phyloP scores from a whole-genome alignment of 495 filamentous ascomycete genomes.

The Xylaria scruposa region DNA sequence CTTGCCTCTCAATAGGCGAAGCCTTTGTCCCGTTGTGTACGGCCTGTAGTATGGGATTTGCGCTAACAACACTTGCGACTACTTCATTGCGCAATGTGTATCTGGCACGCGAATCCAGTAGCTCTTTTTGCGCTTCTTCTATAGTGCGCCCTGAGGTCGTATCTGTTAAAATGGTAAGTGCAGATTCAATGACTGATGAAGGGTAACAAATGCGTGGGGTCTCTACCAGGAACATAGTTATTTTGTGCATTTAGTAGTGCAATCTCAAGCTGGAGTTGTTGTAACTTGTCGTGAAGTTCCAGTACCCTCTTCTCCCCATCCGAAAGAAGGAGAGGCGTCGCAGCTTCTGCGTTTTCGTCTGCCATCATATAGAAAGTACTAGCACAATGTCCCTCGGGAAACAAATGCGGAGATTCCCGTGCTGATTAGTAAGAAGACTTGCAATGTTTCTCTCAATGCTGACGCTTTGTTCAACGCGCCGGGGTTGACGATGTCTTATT shows the following conservation, averaged over 20 bases:
- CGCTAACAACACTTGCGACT: conserved; percentile 68
- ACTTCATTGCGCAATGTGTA: conserved; percentile 72
- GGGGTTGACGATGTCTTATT: neutral
- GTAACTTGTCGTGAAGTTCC: conserved; percentile 70
- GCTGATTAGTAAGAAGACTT: neutral
- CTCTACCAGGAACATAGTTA: conserved; percentile 39
- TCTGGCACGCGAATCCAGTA: conserved; percentile 70
- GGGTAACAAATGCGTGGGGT: conserved; percentile 21
- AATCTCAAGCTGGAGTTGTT: conserved; percentile 73
- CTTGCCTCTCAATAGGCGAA: conserved; percentile 71
- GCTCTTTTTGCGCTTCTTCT: conserved; percentile 66
- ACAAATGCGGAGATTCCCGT: neutral
- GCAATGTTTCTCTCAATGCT: neutral
- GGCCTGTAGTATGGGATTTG: conserved; percentile 77
- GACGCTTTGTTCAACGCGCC: neutral
- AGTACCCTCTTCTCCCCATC: conserved; percentile 67
- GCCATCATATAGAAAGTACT: conserved; percentile 26
- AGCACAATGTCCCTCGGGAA: neutral
- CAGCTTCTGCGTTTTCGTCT: conserved; percentile 21
- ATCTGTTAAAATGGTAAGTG: conserved; percentile 26
- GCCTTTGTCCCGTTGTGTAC: conserved; percentile 71
- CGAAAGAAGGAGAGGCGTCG: conserved; percentile 57
- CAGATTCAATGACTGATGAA: neutral
- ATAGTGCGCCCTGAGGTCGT: conserved; percentile 48
- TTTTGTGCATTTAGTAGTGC: conserved; percentile 66